Evolutionary conservation across 352 stramenopile species (phyloP).

Genomic region (Aphanomyces astaci): DNA sequence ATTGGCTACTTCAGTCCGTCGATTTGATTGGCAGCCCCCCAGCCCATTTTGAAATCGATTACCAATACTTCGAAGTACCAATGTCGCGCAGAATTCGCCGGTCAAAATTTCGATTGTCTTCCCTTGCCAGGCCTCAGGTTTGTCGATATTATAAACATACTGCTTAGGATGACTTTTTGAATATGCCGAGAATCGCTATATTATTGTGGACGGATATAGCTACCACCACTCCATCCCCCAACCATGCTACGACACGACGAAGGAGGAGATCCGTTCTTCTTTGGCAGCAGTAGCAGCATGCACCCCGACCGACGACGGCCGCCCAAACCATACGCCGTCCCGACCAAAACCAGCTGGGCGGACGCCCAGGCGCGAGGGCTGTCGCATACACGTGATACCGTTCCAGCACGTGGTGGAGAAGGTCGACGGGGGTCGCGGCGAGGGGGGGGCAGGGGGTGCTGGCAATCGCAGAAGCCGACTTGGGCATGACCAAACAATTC

Average conservation of each 20-base stretch:
- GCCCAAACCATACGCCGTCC: conserved; percentile 32
- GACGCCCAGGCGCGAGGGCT: conserved; percentile 52
- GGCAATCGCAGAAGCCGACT: not conserved
- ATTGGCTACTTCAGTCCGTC: no score
- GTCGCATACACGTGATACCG: conserved; percentile 44
- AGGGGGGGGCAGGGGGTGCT: conserved; percentile 5
- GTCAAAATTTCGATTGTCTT: conserved; percentile 66
- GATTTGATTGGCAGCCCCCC: no score
- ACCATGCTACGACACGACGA: not conserved
- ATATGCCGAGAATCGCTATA: no score
- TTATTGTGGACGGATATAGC: not conserved
- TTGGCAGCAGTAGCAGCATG: not conserved
- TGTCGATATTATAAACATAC: not conserved
- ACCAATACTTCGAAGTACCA: no score
- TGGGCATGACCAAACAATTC: conserved; percentile 40
- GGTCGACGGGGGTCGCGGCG: not conserved
- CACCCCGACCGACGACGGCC: not conserved
- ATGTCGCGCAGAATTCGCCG: no score
- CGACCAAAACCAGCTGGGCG: conserved; percentile 49
- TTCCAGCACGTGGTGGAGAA: conserved; percentile 35
- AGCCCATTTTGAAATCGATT: no score
- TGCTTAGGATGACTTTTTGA: no score
- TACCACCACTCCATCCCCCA: not conserved
- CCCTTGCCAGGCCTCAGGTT: conserved; percentile 59
- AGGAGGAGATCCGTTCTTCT: not conserved